Conservation (phyloP, 2,329 filamentous ascomycete species). For the Ilyonectria mors-panacis region DNA sequence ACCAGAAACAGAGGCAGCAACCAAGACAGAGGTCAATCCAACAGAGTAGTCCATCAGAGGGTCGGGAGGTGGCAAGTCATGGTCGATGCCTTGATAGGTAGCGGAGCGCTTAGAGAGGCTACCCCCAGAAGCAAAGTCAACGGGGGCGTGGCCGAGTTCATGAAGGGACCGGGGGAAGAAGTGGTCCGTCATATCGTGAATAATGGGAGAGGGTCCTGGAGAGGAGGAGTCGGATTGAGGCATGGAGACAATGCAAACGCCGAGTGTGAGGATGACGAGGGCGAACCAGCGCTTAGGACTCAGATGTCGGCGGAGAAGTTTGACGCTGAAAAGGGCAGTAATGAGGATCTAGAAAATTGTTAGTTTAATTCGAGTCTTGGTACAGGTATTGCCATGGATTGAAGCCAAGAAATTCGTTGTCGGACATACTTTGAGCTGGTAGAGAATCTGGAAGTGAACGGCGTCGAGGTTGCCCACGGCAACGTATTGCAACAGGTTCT, state of each 20-base stretch:
- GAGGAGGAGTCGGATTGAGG: conserved; percentile 72
- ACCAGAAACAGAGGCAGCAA: conserved; percentile 85
- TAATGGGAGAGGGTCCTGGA: conserved; percentile 64
- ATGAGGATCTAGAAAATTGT: conserved; percentile 76
- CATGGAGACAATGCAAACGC: conserved; percentile 88
- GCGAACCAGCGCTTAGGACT: conserved; percentile 84
- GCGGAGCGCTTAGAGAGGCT: conserved; percentile 73
- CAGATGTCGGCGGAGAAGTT: conserved; percentile 80
- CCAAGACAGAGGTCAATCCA: conserved; percentile 83
- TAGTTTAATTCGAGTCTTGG: conserved; percentile 1
- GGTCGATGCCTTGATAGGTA: conserved; percentile 89
- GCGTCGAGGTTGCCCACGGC: conserved; percentile 93
- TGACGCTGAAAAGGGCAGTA: conserved; percentile 88
- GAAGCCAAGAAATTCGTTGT: background rate
- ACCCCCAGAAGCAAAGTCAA: conserved; percentile 35
- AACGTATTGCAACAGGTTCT: conserved; percentile 95
- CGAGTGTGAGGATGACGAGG: conserved; percentile 82
- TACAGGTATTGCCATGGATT: background rate
- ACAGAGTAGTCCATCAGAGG: conserved; percentile 81
- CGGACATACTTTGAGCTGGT: conserved; percentile 84
- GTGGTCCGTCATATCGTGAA: conserved; percentile 75
- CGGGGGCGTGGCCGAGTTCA: conserved; percentile 73
- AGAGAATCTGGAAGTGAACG: conserved; percentile 93
- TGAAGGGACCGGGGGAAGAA: conserved; percentile 86
- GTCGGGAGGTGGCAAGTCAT: conserved; percentile 65